These are phyloP conservation scores for Trebouxia gelatinosa DNA, from an alignment of 163 green algal species.

Conservation along the genomic window DNA sequence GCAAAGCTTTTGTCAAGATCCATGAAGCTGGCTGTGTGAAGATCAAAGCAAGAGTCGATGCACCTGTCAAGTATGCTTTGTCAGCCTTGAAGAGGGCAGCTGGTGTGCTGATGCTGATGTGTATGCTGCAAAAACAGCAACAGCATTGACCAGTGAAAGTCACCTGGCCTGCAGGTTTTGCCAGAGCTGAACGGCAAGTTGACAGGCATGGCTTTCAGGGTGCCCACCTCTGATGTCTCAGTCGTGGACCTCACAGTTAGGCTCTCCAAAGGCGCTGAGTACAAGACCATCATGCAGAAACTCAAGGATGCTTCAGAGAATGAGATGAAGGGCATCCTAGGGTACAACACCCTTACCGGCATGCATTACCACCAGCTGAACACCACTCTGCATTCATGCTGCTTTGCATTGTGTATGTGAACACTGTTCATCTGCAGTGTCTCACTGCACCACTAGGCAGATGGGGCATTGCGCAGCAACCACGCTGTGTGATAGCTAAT, in stretches of 20 bases:
- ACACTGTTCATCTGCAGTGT: too few species aligned
- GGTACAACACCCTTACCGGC: constrained; percentile 35
- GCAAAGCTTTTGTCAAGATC: neutral
- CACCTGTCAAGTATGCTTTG: too few species aligned
- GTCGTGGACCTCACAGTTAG: constrained; percentile 95
- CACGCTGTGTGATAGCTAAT: too few species aligned
- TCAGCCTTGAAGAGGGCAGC: too few species aligned
- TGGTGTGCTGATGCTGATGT: too few species aligned
- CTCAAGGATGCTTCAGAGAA: constrained; percentile 80
- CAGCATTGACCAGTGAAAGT: constrained; percentile 36
- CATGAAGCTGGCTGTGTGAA: neutral
- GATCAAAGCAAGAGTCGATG: too few species aligned
- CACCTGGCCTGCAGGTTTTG: too few species aligned
- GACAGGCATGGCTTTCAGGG: constrained; percentile 98
- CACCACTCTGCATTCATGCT: too few species aligned
- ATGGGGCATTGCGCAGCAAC: too few species aligned
- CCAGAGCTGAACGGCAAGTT: constrained; percentile 97
- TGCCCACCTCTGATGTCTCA: constrained; percentile 92
- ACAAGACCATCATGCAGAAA: constrained; percentile 90
- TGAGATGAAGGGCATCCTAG: constrained; percentile 77
- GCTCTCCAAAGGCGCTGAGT: constrained; percentile 87
- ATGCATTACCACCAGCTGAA: too few species aligned
- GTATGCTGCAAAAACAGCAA: neutral
- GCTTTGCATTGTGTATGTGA: too few species aligned
- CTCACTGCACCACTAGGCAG: too few species aligned